These are phyloP conservation scores for Chlorophyllum brunneum DNA, from an alignment of 768 basidiomycete genomes.

Conservation along the genomic window DNA sequence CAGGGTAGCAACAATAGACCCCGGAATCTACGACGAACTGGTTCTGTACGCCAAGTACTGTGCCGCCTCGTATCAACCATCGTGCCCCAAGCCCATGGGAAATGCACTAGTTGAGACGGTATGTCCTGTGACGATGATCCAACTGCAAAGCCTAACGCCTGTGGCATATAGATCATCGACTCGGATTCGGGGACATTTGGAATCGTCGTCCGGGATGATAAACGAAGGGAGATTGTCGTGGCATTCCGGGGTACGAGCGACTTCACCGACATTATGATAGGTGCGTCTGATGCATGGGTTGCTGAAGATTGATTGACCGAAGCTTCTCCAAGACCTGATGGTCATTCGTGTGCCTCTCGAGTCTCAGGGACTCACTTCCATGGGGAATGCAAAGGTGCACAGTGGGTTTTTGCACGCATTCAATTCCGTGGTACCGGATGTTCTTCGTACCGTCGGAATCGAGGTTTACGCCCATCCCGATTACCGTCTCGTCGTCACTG, in stretches of 20 bases:
- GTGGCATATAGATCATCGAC: conserved; percentile 21
- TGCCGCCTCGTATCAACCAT: neutral
- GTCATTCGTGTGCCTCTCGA: conserved; percentile 28
- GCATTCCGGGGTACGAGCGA: conserved; percentile 31
- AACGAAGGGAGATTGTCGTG: conserved; percentile 34
- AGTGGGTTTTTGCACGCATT: conserved; percentile 26
- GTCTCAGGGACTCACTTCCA: conserved; percentile 21
- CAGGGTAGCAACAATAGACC: too few species aligned
- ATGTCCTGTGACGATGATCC: too few species aligned
- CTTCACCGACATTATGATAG: conserved; percentile 28
- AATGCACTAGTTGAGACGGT: conserved; percentile 39
- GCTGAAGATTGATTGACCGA: neutral
- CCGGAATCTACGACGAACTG: neutral
- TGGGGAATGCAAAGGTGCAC: conserved; percentile 24
- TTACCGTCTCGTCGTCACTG: conserved; percentile 29
- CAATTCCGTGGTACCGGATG: conserved; percentile 23
- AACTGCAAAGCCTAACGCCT: too few species aligned
- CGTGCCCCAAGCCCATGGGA: conserved; percentile 46
- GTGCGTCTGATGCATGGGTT: conserved; percentile 16
- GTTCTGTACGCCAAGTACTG: neutral
- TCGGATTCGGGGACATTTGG: conserved; percentile 25
- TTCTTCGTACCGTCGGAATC: conserved; percentile 20
- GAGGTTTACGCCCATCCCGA: conserved; percentile 21
- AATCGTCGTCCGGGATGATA: conserved; percentile 33
- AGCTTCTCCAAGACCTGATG: conserved; percentile 22